Evolutionary conservation across 139 green algal species (phyloP).

Genomic region (Chlamydomonas incerta): DNA sequence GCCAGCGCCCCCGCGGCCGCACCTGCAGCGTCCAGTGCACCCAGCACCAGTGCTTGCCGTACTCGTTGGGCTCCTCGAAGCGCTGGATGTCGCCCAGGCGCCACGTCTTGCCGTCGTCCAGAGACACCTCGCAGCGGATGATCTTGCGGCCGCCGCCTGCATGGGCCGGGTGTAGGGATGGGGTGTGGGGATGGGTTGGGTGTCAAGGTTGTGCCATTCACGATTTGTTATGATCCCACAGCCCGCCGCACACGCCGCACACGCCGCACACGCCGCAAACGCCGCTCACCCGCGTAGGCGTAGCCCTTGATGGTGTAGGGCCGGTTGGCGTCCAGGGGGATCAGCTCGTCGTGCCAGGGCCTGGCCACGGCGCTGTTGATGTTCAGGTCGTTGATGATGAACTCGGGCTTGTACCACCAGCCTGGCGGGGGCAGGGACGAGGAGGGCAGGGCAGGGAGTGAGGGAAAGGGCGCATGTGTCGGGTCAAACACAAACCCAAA

Average conservation of each 20-base stretch:
- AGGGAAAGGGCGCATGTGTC: no score
- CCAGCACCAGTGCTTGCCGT: constrained; percentile 93
- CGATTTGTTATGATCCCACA: background rate
- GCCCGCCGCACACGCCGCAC: no score
- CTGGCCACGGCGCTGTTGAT: constrained; percentile 93
- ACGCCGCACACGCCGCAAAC: background rate
- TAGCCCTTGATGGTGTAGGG: constrained; percentile 84
- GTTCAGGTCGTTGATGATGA: constrained; percentile 99
- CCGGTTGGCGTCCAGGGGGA: constrained; percentile 69
- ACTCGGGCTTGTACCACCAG: constrained; percentile 98
- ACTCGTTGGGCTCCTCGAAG: constrained; percentile 72
- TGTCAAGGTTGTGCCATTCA: no score
- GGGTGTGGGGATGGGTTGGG: no score
- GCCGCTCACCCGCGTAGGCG: constrained; percentile 80
- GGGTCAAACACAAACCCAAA: no score
- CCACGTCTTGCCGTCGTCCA: constrained; percentile 92
- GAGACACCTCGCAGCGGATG: constrained; percentile 92
- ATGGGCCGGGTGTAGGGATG: no score
- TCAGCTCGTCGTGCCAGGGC: constrained; percentile 91
- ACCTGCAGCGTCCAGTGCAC: constrained; percentile 77
- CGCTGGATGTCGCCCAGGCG: constrained; percentile 77
- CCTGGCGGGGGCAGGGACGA: no score
- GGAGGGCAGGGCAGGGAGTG: no score
- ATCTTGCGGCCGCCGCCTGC: constrained; percentile 90
- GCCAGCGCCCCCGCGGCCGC: no score